Conservation (phyloP, 106 monocot genomes). For the Alisma plantagoaquatica region DNA sequence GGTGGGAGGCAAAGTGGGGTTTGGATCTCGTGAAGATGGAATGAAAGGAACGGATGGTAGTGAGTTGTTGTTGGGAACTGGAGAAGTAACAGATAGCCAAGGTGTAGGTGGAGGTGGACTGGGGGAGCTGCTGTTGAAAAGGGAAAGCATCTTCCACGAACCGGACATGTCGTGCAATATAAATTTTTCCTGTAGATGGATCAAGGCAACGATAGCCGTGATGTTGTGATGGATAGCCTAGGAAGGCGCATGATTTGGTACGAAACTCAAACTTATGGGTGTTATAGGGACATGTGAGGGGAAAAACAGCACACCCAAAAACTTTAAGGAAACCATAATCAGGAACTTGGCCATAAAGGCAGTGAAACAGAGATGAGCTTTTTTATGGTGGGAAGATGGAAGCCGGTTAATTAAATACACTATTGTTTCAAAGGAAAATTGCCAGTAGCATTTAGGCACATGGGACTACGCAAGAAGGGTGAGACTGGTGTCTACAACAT, state of each 20-base stretch:
- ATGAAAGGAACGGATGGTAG: background rate
- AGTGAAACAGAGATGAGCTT: background rate
- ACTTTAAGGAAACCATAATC: background rate
- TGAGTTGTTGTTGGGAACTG: background rate
- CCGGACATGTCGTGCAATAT: too few species aligned
- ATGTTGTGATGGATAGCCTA: background rate
- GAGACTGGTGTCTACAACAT: background rate
- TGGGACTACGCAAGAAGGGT: background rate
- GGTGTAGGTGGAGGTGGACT: background rate
- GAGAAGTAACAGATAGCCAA: background rate
- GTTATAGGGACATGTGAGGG: too few species aligned
- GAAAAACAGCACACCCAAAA: slow-evolving; percentile 3
- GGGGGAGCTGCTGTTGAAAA: background rate
- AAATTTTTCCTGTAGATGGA: background rate
- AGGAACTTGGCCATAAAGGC: background rate
- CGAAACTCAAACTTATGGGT: background rate
- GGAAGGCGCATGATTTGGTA: background rate
- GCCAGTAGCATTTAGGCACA: background rate
- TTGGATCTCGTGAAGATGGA: background rate
- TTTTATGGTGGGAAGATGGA: background rate
- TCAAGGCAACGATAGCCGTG: background rate
- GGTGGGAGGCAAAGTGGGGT: too few species aligned
- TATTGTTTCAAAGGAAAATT: background rate
- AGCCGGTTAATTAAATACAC: slow-evolving; percentile 6
- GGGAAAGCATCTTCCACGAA: background rate